phyloP scores from a whole-genome alignment of 352 stramenopile species.

The Elongisporangium undulatum region DNA sequence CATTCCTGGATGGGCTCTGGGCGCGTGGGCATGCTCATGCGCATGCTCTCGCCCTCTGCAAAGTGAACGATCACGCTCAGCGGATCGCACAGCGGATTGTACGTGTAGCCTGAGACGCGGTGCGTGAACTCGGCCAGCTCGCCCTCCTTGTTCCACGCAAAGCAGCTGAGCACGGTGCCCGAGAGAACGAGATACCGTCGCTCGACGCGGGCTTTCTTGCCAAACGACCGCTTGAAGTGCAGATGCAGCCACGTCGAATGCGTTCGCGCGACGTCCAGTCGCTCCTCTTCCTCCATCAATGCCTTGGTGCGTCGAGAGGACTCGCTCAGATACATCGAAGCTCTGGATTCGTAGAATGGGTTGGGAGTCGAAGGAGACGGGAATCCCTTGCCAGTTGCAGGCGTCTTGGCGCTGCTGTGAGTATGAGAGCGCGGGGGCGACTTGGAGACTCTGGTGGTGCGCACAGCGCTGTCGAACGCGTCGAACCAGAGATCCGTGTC shows the following conservation, averaged over 20 bases:
- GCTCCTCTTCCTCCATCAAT: background rate
- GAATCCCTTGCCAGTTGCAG: background rate
- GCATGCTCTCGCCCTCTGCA: background rate
- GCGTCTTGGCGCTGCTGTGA: background rate
- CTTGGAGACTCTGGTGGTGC: constrained; percentile 32
- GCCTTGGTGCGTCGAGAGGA: background rate
- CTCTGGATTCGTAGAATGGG: background rate
- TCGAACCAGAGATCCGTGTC: constrained; percentile 46
- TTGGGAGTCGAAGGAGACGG: background rate
- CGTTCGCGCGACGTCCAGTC: constrained; percentile 2
- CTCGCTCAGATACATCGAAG: background rate
- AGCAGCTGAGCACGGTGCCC: constrained; percentile 35
- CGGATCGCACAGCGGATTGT: constrained; percentile 9
- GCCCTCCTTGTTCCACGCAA: constrained; percentile 47
- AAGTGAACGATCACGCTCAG: background rate
- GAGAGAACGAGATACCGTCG: constrained; percentile 41
- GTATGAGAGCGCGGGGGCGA: background rate
- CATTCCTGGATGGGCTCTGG: background rate
- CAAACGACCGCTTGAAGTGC: constrained; percentile 23
- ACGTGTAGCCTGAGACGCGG: constrained; percentile 15
- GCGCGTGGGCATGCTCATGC: background rate
- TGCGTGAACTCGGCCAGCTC: constrained; percentile 24
- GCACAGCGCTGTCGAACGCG: constrained; percentile 31
- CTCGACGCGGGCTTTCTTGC: constrained; percentile 5
- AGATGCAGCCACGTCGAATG: constrained; percentile 31